Percentiles rank a stretch among this genome's conserved stretches.
Evolutionary conservation across 306 rosid species (phyloP).

Genomic region (Castanea crenata): DNA sequence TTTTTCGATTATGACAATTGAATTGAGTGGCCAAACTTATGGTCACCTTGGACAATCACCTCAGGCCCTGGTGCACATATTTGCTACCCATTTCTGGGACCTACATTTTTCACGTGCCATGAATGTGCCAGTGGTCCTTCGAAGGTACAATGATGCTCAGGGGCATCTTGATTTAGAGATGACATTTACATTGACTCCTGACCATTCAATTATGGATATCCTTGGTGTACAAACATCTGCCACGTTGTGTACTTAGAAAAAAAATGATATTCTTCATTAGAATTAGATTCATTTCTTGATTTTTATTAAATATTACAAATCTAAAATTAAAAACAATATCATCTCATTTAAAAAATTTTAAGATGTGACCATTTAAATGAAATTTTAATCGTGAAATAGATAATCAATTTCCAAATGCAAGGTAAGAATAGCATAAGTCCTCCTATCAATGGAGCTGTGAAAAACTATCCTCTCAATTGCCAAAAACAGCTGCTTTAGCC

Average conservation of each 20-base stretch:
- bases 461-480: too few species aligned
- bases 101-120: slow-evolving; percentile 42
- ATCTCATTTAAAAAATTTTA: too few species aligned
- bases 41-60: slow-evolving; percentile 14
- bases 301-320: too few species aligned
- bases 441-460: too few species aligned
- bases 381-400: too few species aligned
- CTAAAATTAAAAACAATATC: too few species aligned
- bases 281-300: too few species aligned
- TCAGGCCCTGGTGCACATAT: background rate
- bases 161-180: slow-evolving; percentile 18
- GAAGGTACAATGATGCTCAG: background rate
- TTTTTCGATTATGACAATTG: slow-evolving; percentile 21
- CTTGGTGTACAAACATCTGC: slow-evolving; percentile 7
- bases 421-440: too few species aligned
- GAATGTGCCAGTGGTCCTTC: slow-evolving; percentile 35
- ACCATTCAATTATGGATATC: background rate
- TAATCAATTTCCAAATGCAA: too few species aligned
- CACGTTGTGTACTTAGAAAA: background rate
- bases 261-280: too few species aligned
- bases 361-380: too few species aligned
- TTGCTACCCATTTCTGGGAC: slow-evolving; percentile 29
- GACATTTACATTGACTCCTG: background rate
- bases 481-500: too few species aligned
- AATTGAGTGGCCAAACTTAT: slow-evolving; percentile 40